Conservation (phyloP, 345 rosid species). For the Eucalyptus polybractea region DNA sequence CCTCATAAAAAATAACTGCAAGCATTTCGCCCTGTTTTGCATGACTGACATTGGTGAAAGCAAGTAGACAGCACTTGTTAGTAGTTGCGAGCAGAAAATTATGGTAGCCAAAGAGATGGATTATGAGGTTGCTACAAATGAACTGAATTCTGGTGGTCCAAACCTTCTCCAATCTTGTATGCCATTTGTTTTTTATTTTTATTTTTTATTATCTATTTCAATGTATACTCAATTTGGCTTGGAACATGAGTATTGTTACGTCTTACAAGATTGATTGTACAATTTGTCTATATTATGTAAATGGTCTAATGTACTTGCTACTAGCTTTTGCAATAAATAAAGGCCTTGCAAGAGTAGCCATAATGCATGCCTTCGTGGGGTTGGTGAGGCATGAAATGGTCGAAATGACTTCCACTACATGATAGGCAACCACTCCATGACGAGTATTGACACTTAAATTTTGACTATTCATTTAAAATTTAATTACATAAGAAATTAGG, state of each 20-base stretch:
- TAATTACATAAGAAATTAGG: too few relatives aligned
- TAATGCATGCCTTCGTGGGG: too few relatives aligned
- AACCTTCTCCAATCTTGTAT: not conserved
- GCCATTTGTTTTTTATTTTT: accelerated
- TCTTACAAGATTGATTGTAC: not conserved
- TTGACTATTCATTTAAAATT: too few relatives aligned
- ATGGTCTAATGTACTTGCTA: too few relatives aligned
- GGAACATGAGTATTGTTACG: not conserved
- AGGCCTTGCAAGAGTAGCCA: too few relatives aligned
- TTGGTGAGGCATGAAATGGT: too few relatives aligned
- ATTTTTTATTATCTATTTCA: not conserved
- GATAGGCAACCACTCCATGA: too few relatives aligned
- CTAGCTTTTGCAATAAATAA: too few relatives aligned
- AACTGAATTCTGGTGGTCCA: not conserved
- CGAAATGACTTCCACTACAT: accelerated
- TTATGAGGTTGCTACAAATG: not conserved
- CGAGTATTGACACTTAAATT: too few relatives aligned
- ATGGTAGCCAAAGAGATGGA: not conserved
- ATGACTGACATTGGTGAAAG: not conserved
- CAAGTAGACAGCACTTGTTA: constrained; percentile 28
- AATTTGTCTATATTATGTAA: too few relatives aligned
- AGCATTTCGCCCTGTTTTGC: not conserved
- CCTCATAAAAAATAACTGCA: too few relatives aligned
- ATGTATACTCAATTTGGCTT: not conserved
- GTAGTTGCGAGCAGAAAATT: not conserved